phyloP scores from a whole-genome alignment of 2,329 filamentous ascomycete genomes.

The Dichotomopilus funicola region DNA sequence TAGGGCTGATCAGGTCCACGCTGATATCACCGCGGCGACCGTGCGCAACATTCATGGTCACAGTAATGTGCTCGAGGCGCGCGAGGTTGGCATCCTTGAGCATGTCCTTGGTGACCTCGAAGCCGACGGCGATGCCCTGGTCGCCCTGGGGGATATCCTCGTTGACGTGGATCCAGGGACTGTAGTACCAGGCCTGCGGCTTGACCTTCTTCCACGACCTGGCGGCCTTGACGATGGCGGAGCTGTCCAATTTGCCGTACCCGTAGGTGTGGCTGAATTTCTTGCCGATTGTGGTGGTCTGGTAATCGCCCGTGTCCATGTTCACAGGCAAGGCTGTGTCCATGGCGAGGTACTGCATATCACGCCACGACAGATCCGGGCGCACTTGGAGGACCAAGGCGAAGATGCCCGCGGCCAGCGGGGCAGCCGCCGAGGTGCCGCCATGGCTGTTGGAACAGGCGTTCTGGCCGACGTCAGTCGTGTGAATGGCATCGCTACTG shows the following conservation, averaged over 20 bases:
- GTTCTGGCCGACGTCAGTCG: slow-evolving; percentile 84
- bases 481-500: slow-evolving; percentile 82
- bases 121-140: slow-evolving; percentile 69
- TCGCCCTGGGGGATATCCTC: slow-evolving; percentile 79
- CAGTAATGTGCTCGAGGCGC: slow-evolving; percentile 85
- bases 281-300: slow-evolving; percentile 71
- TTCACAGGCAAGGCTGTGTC: slow-evolving; percentile 78
- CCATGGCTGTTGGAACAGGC: slow-evolving; percentile 77
- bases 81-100: slow-evolving; percentile 76
- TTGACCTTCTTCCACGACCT: slow-evolving; percentile 85
- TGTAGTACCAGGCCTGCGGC: slow-evolving; percentile 90
- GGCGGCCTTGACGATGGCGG: slow-evolving; percentile 74
- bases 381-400: slow-evolving; percentile 79
- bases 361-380: slow-evolving; percentile 85
- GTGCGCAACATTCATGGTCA: slow-evolving; percentile 95
- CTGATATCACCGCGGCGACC: slow-evolving; percentile 82
- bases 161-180: slow-evolving; percentile 88
- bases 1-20: slow-evolving; percentile 82
- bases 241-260: slow-evolving; percentile 92
- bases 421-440: slow-evolving; percentile 91
- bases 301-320: slow-evolving; percentile 67
- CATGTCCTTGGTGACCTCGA: slow-evolving; percentile 76
- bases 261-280: slow-evolving; percentile 92
- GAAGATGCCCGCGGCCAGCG: slow-evolving; percentile 85
- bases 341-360: slow-evolving; percentile 86